phyloP scores from a whole-genome alignment of 768 basidiomycete genomes.

The Rhodotorula taiwanensis region DNA sequence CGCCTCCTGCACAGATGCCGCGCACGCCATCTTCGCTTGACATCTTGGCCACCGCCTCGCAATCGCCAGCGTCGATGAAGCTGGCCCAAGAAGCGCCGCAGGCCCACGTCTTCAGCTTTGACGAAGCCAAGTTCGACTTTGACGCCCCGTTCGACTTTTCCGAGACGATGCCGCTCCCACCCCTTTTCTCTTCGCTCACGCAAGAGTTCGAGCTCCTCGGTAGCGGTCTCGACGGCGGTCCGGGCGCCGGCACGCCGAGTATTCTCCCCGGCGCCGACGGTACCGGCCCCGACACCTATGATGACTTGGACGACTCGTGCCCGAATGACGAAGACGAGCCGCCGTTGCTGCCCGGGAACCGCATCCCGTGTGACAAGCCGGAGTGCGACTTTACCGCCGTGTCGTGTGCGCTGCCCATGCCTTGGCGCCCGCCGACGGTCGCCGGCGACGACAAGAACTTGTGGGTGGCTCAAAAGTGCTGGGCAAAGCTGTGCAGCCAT shows the following conservation, averaged over 20 bases:
- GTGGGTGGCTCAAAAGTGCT: slow-evolving; percentile 31
- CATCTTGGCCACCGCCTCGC: background rate
- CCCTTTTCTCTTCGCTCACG: slow-evolving; percentile 18
- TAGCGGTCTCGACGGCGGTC: background rate
- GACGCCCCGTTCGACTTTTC: slow-evolving; percentile 35
- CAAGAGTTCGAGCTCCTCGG: background rate
- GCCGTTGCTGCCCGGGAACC: background rate
- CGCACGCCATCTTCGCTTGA: background rate
- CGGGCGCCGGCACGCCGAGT: background rate
- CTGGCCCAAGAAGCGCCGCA: no score
- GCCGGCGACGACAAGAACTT: slow-evolving; percentile 21
- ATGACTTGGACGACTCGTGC: background rate
- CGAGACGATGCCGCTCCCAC: slow-evolving; percentile 16
- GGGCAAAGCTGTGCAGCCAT: slow-evolving; percentile 34
- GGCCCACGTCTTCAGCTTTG: no score
- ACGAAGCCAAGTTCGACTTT: slow-evolving; percentile 21
- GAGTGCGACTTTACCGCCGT: slow-evolving; percentile 31
- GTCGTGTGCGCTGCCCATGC: slow-evolving; percentile 26
- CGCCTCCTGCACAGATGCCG: background rate
- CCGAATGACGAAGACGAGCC: slow-evolving; percentile 23
- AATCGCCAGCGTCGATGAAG: background rate
- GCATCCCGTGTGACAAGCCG: slow-evolving; percentile 36
- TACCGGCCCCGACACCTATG: background rate
- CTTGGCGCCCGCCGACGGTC: slow-evolving; percentile 32
- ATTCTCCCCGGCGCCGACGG: no score